Evolutionary conservation across 805 yeast species (phyloP), one percentile per base, ranked within the genome.

Genomic region (Candida argentea): DNA sequence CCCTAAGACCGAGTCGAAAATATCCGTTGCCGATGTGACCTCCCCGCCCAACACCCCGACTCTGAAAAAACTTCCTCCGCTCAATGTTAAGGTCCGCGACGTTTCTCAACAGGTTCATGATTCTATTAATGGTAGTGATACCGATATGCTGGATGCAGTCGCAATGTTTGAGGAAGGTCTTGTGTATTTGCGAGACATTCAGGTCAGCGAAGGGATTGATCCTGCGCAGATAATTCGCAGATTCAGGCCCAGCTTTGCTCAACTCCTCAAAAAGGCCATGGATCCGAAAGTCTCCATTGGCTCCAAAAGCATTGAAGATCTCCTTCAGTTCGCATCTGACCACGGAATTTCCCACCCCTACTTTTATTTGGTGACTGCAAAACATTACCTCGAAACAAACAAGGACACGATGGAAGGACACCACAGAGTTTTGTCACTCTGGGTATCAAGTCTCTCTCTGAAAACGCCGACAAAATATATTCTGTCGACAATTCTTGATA

Each of bases 161-260:
- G 61, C 53, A 18, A 60, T 61, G 26, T 49, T 58, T 28, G 61
- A 58, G 25, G 67, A 61, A 36, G 67, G 66, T 3, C 38, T 60
- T 17, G 34, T 52, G 16, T 61, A 55, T 36, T 43, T 61, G 32
- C 40, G 64, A 21, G 61, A 58, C 26, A 44, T 60, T 30, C 63
- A 59, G 37, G 40, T 24, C 5, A 41, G 44, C 1, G 67, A 60
- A 34, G 36, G 32, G 14, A 56, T 61, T 29, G 33, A 42, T 9
- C 49, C 50, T 12, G 46, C 40, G 10, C 29, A 38, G 9, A 32
- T 57, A 20, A 50, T 38, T 34, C 37, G 36, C 6, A 32, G 35
- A 4, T 60, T 60, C 44, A 50, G 48, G 32, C 50, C 49, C 5
- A 36, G 51, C 8, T 44, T 44, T n/a, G 39, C 40, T 16, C 35